Conservation (phyloP, 2,329 filamentous ascomycete genomes). For the Myriangium duriaei region DNA sequence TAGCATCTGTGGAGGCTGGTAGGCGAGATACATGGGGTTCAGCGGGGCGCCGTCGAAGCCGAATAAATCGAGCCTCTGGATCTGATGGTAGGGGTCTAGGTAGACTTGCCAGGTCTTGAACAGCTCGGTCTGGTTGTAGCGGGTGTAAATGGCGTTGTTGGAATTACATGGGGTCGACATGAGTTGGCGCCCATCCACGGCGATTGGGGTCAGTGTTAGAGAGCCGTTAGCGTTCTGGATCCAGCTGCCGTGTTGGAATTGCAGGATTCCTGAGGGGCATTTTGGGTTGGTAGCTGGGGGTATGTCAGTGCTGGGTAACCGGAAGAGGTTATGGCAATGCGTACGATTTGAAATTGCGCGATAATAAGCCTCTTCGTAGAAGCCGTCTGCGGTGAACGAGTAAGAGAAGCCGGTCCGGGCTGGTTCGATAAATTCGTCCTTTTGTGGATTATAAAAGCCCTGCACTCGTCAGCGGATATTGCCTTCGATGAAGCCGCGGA, state of each 20-base stretch:
- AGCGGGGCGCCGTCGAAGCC: constrained; percentile 51
- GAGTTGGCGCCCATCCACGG: constrained; percentile 55
- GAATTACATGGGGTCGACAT: constrained; percentile 52
- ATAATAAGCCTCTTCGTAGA: constrained; percentile 59
- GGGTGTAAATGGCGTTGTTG: constrained; percentile 44
- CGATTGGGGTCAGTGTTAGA: constrained; percentile 47
- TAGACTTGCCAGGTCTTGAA: constrained; percentile 41
- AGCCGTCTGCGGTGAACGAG: constrained; percentile 56
- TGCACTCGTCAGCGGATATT: constrained; percentile 20
- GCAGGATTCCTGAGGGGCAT: constrained; percentile 54
- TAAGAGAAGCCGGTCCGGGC: constrained; percentile 57
- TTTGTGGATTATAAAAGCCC: constrained; percentile 57
- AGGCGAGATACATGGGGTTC: constrained; percentile 55
- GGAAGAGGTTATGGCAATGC: constrained; percentile 20
- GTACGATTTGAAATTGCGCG: constrained; percentile 56
- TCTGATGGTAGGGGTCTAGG: constrained; percentile 48
- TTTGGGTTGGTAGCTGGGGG: constrained; percentile 31
- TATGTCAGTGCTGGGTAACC: constrained; percentile 1
- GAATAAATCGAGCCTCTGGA: constrained; percentile 51
- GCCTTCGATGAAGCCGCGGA: not conserved
- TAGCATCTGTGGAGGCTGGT: constrained; percentile 53
- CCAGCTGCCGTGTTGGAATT: constrained; percentile 61
- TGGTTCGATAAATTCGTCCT: constrained; percentile 55
- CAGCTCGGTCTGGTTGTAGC: constrained; percentile 53
- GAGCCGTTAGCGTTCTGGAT: constrained; percentile 44